Conservation (phyloP, 1,284 basidiomycete genomes). For the Cutaneotrichosporon cutaneum region DNA sequence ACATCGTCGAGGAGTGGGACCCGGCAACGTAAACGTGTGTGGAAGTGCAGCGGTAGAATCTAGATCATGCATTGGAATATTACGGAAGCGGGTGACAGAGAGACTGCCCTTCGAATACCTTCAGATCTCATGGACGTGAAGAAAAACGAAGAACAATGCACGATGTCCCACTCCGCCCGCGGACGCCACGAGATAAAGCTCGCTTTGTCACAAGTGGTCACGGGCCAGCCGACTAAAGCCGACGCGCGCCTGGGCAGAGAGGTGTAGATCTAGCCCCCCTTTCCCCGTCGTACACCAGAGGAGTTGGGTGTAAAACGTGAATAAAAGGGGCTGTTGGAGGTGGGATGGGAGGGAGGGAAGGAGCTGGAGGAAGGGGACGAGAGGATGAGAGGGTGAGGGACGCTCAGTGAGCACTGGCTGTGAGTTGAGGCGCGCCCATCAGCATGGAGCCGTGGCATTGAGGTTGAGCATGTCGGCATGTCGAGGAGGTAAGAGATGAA, state of each 20-base stretch:
- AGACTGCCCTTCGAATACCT: not conserved
- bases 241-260: slow-evolving; percentile 20
- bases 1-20: slow-evolving; percentile 70
- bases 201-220: slow-evolving; percentile 19
- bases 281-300: slow-evolving; percentile 48
- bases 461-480: not conserved
- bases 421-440: not conserved
- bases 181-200: slow-evolving; percentile 14
- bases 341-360: not conserved
- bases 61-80: slow-evolving; percentile 1
- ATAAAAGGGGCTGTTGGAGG: slow-evolving; percentile 39
- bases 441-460: not conserved
- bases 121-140: not conserved
- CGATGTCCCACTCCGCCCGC: slow-evolving; percentile 24
- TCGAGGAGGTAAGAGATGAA: not conserved
- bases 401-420: not conserved
- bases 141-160: not conserved
- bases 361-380: slow-evolving; percentile 1
- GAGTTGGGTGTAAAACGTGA: slow-evolving; percentile 48
- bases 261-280: slow-evolving; percentile 43
- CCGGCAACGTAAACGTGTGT: slow-evolving; percentile 31
- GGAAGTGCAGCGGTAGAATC: not conserved
- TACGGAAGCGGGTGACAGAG: not conserved
- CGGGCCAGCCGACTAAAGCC: slow-evolving; percentile 29
- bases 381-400: not conserved